Percentiles rank a stretch among this genome's conserved stretches.
phyloP scores from a whole-genome alignment of 306 rosid species.

The Vigna trinervia region DNA sequence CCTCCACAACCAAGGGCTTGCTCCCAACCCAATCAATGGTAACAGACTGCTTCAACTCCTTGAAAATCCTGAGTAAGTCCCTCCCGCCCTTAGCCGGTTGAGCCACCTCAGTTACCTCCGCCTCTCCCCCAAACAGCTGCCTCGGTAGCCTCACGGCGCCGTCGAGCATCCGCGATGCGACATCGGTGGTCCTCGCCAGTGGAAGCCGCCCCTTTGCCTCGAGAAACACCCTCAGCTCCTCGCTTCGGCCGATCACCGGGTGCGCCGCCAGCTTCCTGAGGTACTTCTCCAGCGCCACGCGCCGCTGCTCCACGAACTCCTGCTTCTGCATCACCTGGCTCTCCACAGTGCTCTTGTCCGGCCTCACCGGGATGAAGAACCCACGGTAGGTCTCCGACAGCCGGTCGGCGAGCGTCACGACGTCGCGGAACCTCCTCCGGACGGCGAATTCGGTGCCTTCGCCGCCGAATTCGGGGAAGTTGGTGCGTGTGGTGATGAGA shows the following conservation, averaged over 20 bases:
- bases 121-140: slow-evolving; percentile 73
- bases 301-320: slow-evolving; percentile 95
- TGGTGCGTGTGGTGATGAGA: slow-evolving; percentile 77
- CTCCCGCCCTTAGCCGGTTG: slow-evolving; percentile 94
- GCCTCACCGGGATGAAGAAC: slow-evolving; percentile 79
- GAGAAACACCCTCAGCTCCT: slow-evolving; percentile 76
- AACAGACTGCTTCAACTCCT: slow-evolving; percentile 87
- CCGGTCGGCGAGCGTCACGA: slow-evolving; percentile 84
- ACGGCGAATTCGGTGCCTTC: slow-evolving; percentile 64
- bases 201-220: slow-evolving; percentile 80
- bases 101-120: slow-evolving; percentile 64
- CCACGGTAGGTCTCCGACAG: slow-evolving; percentile 85
- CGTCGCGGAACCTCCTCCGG: slow-evolving; percentile 84
- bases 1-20: slow-evolving; percentile 79
- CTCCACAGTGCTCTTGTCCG: slow-evolving; percentile 95
- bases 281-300: slow-evolving; percentile 88
- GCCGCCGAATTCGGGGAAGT: slow-evolving; percentile 66
- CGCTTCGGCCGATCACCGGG: slow-evolving; percentile 84
- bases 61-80: slow-evolving; percentile 87
- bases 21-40: slow-evolving; percentile 90
- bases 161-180: slow-evolving; percentile 91
- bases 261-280: slow-evolving; percentile 71
- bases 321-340: slow-evolving; percentile 96
- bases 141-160: slow-evolving; percentile 85
- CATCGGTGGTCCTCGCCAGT: slow-evolving; percentile 61